A percentile compares a stretch with the other conserved stretches of the same genome.
phyloP scores from a whole-genome alignment of 1,284 basidiomycete genomes.

The Heterobasidion parviporum region DNA sequence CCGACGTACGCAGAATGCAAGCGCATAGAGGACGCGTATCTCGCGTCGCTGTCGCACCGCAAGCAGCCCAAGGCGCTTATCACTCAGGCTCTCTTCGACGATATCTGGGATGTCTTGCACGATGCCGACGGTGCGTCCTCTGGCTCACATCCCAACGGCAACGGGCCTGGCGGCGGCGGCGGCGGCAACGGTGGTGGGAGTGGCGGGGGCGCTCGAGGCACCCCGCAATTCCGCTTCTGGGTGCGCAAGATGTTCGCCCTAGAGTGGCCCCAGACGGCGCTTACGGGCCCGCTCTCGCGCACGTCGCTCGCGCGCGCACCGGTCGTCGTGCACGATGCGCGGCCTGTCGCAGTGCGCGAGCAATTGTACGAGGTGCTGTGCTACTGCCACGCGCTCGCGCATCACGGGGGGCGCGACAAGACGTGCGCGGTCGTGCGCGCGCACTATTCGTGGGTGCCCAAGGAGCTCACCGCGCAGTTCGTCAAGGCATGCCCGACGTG shows the following conservation, averaged over 20 bases:
- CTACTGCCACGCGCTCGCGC: conserved; percentile 54
- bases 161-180: too few relatives aligned
- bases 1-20: conserved; percentile 51
- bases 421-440: conserved; percentile 52
- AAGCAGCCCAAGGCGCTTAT: conserved; percentile 66
- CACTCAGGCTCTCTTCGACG: conserved; percentile 57
- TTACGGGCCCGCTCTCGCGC: background rate
- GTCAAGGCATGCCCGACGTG: conserved; percentile 73
- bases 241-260: conserved; percentile 70
- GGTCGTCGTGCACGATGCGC: conserved; percentile 55
- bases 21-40: conserved; percentile 43
- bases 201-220: conserved; percentile 24
- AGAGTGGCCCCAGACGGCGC: conserved; percentile 23
- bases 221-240: conserved; percentile 72
- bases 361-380: conserved; percentile 71
- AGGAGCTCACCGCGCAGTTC: conserved; percentile 69
- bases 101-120: conserved; percentile 57
- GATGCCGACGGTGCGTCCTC: conserved; percentile 18
- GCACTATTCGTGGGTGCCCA: conserved; percentile 74
- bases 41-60: conserved; percentile 42
- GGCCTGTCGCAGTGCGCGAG: conserved; percentile 65
- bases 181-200: too few relatives aligned
- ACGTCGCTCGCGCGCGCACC: conserved; percentile 15
- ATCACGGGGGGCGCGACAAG: conserved; percentile 75
- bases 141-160: too few relatives aligned